Percentiles rank a stretch among this genome's conserved stretches.
Conservation (phyloP, 805 yeast species). For the Tanozyma kutaoensis region DNA sequence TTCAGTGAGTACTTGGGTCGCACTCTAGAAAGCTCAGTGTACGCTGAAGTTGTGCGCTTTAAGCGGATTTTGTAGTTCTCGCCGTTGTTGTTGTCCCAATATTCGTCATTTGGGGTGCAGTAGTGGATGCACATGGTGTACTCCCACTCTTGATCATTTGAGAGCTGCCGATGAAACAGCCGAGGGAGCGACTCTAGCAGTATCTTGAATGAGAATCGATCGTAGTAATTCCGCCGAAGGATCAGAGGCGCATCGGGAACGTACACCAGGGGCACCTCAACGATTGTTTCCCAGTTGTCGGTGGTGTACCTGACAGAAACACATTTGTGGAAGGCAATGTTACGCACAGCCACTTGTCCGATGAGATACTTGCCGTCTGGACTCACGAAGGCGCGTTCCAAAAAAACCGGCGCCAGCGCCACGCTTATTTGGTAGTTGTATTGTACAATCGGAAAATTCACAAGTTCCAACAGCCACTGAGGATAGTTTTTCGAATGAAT, state of each 20-base stretch:
- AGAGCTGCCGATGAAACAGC: constrained; percentile 10
- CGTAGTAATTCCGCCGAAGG: constrained; percentile 40
- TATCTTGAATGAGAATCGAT: constrained; percentile 58
- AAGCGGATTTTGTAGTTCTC: constrained; percentile 46
- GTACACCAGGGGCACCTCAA: constrained; percentile 54
- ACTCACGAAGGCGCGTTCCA: constrained; percentile 52
- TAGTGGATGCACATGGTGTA: constrained; percentile 47
- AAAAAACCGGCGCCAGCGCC: constrained; percentile 29
- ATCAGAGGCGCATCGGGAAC: constrained; percentile 40
- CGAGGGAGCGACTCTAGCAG: constrained; percentile 30
- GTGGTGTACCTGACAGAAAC: constrained; percentile 64
- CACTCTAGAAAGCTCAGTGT: no score
- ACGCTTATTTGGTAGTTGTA: constrained; percentile 28
- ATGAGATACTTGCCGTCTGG: constrained; percentile 42
- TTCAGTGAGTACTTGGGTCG: no score
- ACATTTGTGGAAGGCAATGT: constrained; percentile 52
- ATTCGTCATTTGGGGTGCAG: constrained; percentile 32
- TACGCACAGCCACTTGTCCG: constrained; percentile 73
- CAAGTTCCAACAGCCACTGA: constrained; percentile 30
- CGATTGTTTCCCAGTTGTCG: constrained; percentile 67
- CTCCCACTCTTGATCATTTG: constrained; percentile 9
- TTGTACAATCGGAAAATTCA: constrained; percentile 30
- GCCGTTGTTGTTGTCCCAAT: constrained; percentile 66
- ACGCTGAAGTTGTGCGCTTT: constrained; percentile 14
- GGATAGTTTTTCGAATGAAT: no score